phyloP scores from a whole-genome alignment of 2,329 filamentous ascomycete genomes.

The Huntiella decipiens region DNA sequence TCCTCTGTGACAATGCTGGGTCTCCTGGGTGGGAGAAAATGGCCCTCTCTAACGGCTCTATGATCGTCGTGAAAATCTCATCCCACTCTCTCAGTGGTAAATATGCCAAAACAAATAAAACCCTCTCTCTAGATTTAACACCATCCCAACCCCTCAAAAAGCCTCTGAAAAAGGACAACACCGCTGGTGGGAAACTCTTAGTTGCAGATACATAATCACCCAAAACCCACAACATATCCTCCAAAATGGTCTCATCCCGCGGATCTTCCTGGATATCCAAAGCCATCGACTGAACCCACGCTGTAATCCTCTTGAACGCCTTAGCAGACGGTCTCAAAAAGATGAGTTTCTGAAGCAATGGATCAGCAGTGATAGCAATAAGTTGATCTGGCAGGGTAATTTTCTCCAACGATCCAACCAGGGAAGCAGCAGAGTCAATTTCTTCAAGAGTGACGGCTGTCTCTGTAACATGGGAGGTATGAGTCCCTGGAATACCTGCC shows the following conservation, averaged over 20 bases:
- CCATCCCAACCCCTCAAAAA: slow-evolving; percentile 48
- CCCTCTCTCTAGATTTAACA: slow-evolving; percentile 26
- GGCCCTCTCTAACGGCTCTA: slow-evolving; percentile 23
- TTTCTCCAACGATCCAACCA: slow-evolving; percentile 55
- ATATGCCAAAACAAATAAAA: slow-evolving; percentile 40
- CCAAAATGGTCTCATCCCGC: slow-evolving; percentile 26
- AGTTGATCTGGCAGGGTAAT: slow-evolving; percentile 70
- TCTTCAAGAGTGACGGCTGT: slow-evolving; percentile 55
- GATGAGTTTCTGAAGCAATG: slow-evolving; percentile 59
- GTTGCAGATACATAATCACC: slow-evolving; percentile 35
- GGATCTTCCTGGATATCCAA: slow-evolving; percentile 36
- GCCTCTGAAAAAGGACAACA: slow-evolving; percentile 29
- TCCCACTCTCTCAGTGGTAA: slow-evolving; percentile 35
- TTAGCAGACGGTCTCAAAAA: slow-evolving; percentile 39
- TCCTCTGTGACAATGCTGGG: slow-evolving; percentile 25
- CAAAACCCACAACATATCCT: slow-evolving; percentile 36
- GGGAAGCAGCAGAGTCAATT: slow-evolving; percentile 48
- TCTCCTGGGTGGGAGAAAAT: slow-evolving; percentile 17
- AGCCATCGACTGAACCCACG: slow-evolving; percentile 39
- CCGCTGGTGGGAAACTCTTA: slow-evolving; percentile 31
- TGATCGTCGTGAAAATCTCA: slow-evolving; percentile 30
- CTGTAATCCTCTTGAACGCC: slow-evolving; percentile 31
- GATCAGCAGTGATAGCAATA: slow-evolving; percentile 56
- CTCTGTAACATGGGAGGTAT: slow-evolving; percentile 56
- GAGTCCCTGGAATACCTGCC: slow-evolving; percentile 42